Evolutionary conservation across 140 eudicot species (phyloP).

Genomic region (Ambrosia hybrid): DNA sequence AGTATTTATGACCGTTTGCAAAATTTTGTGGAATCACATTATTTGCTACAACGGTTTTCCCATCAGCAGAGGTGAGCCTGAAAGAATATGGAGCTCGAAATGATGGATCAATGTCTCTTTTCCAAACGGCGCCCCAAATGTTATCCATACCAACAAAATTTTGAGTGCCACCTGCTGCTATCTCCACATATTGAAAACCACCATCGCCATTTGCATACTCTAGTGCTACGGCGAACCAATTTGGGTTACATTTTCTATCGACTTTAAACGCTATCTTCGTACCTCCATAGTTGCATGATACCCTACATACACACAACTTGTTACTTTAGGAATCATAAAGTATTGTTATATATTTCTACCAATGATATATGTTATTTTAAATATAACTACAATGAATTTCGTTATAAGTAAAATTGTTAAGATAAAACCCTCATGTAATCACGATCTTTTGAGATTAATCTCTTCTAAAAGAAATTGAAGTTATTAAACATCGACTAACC

Average conservation of each 20-base stretch:
- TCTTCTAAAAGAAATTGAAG: too few species aligned
- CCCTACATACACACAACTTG: constrained; percentile 32
- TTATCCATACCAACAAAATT: constrained; percentile 40
- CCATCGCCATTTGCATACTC: constrained; percentile 66
- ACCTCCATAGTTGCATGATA: constrained; percentile 50
- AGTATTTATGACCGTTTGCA: constrained; percentile 28
- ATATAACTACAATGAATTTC: too few species aligned
- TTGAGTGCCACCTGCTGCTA: constrained; percentile 26
- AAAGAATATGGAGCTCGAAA: constrained; percentile 46
- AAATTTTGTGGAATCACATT: constrained; percentile 46
- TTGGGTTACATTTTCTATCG: constrained; percentile 37
- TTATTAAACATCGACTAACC: constrained; percentile 6
- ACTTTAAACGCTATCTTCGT: constrained; percentile 42
- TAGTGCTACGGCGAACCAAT: constrained; percentile 51
- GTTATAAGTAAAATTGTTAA: too few species aligned
- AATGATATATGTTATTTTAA: too few species aligned
- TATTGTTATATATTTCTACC: too few species aligned
- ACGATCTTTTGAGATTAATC: too few species aligned
- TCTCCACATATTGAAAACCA: constrained; percentile 42
- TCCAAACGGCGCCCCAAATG: constrained; percentile 65
- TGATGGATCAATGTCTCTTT: constrained; percentile 28
- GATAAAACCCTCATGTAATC: too few species aligned
- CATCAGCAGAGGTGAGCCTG: constrained; percentile 37
- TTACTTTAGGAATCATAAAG: not conserved
- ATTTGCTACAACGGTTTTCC: constrained; percentile 39